These are phyloP conservation scores for Sonneratia alba DNA, from an alignment of 345 rosid species.

Conservation along the genomic window DNA sequence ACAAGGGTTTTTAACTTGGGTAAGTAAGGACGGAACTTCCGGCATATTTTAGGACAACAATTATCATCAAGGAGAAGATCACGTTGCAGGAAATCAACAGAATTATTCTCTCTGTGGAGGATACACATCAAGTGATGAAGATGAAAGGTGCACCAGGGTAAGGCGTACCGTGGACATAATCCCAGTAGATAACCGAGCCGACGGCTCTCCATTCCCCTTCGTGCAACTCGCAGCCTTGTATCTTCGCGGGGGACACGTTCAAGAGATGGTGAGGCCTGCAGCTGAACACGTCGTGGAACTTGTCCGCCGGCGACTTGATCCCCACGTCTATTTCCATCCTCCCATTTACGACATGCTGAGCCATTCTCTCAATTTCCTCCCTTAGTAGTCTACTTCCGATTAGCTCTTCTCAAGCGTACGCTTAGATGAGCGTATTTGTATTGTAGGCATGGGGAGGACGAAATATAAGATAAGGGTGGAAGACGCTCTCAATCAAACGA, in stretches of 20 bases:
- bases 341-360: conserved; percentile 4
- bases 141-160: background rate
- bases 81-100: too few species aligned
- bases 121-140: background rate
- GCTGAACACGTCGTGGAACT: conserved; percentile 33
- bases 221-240: conserved; percentile 24
- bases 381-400: background rate
- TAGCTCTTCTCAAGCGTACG: too few species aligned
- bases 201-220: conserved; percentile 29
- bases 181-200: conserved; percentile 25
- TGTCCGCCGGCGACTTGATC: conserved; percentile 23
- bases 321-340: conserved; percentile 29
- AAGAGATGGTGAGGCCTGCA: conserved; percentile 35
- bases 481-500: too few species aligned
- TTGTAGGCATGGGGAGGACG: too few species aligned
- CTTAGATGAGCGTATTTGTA: too few species aligned
- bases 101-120: too few species aligned
- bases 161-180: conserved; percentile 20
- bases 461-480: too few species aligned
- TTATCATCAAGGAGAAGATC: too few species aligned
- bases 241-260: conserved; percentile 13
- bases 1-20: background rate
- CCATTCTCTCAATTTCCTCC: conserved; percentile 1
- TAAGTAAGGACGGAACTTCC: too few species aligned
- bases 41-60: too few species aligned